Conservation (phyloP, 495 filamentous ascomycete species). For the Articulospora tetracladia region DNA sequence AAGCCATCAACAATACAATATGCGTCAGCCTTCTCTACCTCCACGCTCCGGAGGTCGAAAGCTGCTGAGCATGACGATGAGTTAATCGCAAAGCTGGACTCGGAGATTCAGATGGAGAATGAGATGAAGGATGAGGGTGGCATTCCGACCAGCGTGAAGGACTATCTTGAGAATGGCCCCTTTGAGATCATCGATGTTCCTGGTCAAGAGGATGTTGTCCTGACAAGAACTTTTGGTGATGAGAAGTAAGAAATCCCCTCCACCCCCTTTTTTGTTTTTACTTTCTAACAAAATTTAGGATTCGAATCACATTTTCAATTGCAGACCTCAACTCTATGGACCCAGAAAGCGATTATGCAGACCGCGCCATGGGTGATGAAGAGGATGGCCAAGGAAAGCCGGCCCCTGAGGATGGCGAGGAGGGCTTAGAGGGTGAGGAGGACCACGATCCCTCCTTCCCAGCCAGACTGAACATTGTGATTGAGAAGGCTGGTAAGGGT, state of each 20-base stretch:
- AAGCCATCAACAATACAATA: constrained; percentile 49
- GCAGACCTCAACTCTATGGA: constrained; percentile 78
- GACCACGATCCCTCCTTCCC: constrained; percentile 63
- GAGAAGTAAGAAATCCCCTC: constrained; percentile 63
- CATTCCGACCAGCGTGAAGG: constrained; percentile 58
- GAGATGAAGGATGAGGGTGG: constrained; percentile 54
- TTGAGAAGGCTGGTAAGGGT: constrained; percentile 79
- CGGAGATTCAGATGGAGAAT: constrained; percentile 66
- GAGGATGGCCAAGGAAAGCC: constrained; percentile 23
- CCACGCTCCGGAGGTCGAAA: constrained; percentile 44
- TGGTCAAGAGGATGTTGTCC: constrained; percentile 81
- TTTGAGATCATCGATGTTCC: constrained; percentile 73
- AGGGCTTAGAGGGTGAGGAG: constrained; percentile 28
- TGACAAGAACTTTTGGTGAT: constrained; percentile 78
- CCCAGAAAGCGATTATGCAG: constrained; percentile 55
- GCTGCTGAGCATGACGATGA: constrained; percentile 67
- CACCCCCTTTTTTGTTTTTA: neutral
- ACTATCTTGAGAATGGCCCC: constrained; percentile 66
- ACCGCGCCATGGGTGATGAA: constrained; percentile 36
- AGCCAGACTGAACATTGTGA: constrained; percentile 76
- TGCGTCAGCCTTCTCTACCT: constrained; percentile 72
- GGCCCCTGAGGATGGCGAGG: constrained; percentile 22
- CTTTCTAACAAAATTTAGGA: constrained; percentile 47
- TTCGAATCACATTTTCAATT: constrained; percentile 90
- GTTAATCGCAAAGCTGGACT: constrained; percentile 72